Conservation (phyloP, 2,329 filamentous ascomycete genomes). For the Trichophyton simii region DNA sequence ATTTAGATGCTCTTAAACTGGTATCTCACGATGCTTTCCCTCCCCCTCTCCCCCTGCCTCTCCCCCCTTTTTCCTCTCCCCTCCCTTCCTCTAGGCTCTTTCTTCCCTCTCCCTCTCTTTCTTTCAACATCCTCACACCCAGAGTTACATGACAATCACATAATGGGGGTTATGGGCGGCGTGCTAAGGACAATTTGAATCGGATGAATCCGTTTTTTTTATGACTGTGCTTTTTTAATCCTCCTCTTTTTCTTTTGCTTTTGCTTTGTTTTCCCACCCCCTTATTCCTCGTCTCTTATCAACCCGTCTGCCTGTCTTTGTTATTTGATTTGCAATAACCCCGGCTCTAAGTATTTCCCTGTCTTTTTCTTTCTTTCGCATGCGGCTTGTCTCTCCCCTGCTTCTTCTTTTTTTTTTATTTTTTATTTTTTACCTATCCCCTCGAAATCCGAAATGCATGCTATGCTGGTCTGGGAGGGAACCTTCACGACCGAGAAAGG, state of each 20-base stretch:
- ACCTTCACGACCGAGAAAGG: background rate
- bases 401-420: background rate
- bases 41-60: background rate
- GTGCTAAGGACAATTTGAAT: conserved; percentile 4
- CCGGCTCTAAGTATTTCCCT: background rate
- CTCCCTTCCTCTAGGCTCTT: background rate
- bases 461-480: background rate
- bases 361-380: background rate
- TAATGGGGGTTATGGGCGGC: conserved; percentile 6
- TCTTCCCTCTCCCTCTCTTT: background rate
- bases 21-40: conserved; percentile 1
- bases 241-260: background rate
- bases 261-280: background rate
- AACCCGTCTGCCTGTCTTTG: background rate
- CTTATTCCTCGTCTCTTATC: background rate
- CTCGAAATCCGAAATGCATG: background rate
- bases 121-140: background rate
- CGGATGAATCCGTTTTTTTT: conserved; percentile 4
- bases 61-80: no score
- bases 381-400: background rate
- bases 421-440: background rate
- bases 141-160: conserved; percentile 5
- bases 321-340: conserved; percentile 1
- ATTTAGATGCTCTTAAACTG: background rate
- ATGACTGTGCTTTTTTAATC: background rate